Evolutionary conservation across 768 basidiomycete genomes (phyloP), one percentile per base, ranked within the genome.

Genomic region (Dioszegia aurantiaca): DNA sequence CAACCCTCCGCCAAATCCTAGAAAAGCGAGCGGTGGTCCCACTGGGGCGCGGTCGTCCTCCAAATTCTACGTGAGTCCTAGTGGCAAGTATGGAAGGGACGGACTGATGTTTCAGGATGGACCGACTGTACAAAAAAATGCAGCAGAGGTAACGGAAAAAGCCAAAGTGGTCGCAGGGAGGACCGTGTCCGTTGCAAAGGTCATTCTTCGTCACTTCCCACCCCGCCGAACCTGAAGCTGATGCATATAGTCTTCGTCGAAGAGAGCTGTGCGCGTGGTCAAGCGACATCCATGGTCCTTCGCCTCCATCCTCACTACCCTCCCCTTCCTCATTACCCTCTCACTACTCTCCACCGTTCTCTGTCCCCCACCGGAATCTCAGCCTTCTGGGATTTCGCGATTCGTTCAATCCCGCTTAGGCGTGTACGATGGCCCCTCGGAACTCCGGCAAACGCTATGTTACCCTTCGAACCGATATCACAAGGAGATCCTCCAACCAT

Each of bases 381-480:
- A 66, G 5, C 59, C 59, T 2, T 65, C 66, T 0, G 47, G 63
- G 12, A 10, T 72, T 9, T 65, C 63, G 17, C 43, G 49, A 44
- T 62, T 67, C 55, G 55, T 67, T 28, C 58, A 63, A 5, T 61
- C 63, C 9, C 62, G 64, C 4, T 57, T 72, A 27, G 70, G 67
- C 16, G 55, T 67, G 5, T 59, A 62, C 36, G 26, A 60, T 16
- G 52, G 51, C 4, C 19, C 52, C 2, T 43, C 57, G 2, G 39
- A 58, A n/a, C 54, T 64, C 16, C 65, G 59, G 14, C 43, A 63
- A 16, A 61, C 67, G 6, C 48, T 75, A 19, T 76, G 74, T 48
- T 70, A 69, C 48, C 74, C 74, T 17, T 48, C 74, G 2, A 68
- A 68, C 44, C 54, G 58, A 10, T 76, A 76, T 44, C 68, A 72